Evolutionary conservation across 768 basidiomycete species (phyloP), one percentile per base, ranked within the genome.

Genomic region (Macrolepiota dolichaula): DNA sequence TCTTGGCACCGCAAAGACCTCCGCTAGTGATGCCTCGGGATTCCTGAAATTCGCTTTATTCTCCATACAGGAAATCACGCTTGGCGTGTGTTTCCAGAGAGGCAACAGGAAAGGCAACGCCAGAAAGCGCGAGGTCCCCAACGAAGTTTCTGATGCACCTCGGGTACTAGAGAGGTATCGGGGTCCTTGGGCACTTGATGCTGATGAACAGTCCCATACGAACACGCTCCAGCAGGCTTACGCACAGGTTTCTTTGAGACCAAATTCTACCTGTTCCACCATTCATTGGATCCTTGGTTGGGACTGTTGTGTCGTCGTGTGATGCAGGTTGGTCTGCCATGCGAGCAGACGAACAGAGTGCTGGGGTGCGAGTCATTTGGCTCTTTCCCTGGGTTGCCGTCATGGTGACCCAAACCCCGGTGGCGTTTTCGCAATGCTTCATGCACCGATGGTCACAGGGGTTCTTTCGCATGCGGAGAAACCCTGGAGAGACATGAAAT

Each of bases 21-120:
- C 51, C 52, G 59, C 47, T 54, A 54, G 59, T 61, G 53, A 49
- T 46, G 59, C 52, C 53, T 47, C 44, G 44, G 47, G 35, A 55
- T 19, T 55, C 59, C 32, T 2, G 36, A 49, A 17, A 12, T 44
- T 42, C n/a, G 52, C 17, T 37, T 49, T n/a, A 22, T 13, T 17
- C 52, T 6, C 35, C 46, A 24, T n/a, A 61, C 59, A 55, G 59
- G 59, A 55, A 47, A 37, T 25, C 29, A 15, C 22, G 40, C 19
- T 13, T 15, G n/a, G 19, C 35, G 24, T 35, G 19, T 32, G 51
- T 54, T 61, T 61, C 59, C 59, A 37, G 5, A 29, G 52, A 54
- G 50, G n/a, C 22, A 50, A 44, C 22, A 35, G 51, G 42, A 54
- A 24, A 47, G 53, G 52, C 51, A 35, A 37, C 46, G 53, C 59